Conservation (phyloP, 2,329 filamentous ascomycete species). For the Macrophomina tecta region DNA sequence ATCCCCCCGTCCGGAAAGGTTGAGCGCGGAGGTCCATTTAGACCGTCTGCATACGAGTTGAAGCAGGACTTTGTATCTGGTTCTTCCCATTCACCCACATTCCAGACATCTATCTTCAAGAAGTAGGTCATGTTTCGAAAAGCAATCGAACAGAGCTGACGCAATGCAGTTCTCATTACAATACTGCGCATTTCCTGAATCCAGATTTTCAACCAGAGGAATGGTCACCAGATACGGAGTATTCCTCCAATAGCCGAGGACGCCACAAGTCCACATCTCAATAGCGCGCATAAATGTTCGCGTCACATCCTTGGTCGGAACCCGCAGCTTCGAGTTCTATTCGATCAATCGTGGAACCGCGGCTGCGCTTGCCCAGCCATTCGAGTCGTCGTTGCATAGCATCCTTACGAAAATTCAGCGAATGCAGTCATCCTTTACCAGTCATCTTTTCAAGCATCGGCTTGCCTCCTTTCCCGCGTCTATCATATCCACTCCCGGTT, state of each 20-base stretch:
- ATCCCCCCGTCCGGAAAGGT: conserved; percentile 33
- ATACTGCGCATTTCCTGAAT: conserved; percentile 59
- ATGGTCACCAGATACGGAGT: conserved; percentile 58
- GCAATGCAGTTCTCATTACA: conserved; percentile 54
- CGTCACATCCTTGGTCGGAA: conserved; percentile 9
- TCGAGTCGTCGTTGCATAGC: conserved; percentile 25
- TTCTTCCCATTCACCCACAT: conserved; percentile 46
- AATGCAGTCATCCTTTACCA: conserved; percentile 12
- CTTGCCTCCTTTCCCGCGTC: conserved; percentile 14
- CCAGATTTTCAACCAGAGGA: conserved; percentile 60
- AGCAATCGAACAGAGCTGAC: conserved; percentile 31
- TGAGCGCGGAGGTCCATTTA: conserved; percentile 50
- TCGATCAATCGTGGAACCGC: conserved; percentile 14
- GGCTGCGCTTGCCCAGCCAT: conserved; percentile 23
- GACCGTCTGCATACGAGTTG: conserved; percentile 54
- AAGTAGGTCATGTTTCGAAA: conserved; percentile 45
- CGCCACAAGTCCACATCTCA: conserved; percentile 43
- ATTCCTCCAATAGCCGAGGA: conserved; percentile 41
- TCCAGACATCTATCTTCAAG: conserved; percentile 57
- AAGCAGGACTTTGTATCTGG: conserved; percentile 50
- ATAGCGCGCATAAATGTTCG: conserved; percentile 13
- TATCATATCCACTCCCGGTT: conserved; percentile 24
- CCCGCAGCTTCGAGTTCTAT: neutral
- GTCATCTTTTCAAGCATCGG: conserved; percentile 9
- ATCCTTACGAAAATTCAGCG: conserved; percentile 19